A percentile compares a stretch with the other conserved stretches of the same genome.
Conservation (phyloP, 495 filamentous ascomycete genomes). For the Hamigera avellanea region DNA sequence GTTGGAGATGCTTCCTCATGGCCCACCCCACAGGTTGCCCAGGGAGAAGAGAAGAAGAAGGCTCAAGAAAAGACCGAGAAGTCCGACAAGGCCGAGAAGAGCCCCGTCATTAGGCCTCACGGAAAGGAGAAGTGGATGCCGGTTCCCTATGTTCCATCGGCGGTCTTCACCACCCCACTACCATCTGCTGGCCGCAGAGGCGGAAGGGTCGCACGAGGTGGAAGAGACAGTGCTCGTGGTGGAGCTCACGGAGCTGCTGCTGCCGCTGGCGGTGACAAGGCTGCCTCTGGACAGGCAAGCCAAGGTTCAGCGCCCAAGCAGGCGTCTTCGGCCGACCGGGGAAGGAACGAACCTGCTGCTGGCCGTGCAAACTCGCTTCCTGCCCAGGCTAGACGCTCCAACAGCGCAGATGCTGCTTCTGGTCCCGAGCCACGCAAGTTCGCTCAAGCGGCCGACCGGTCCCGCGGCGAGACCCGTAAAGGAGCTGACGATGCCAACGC, state of each 20-base stretch:
- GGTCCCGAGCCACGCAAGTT: constrained; percentile 23
- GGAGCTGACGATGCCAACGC: constrained; percentile 21
- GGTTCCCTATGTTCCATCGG: constrained; percentile 62
- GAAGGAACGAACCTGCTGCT: constrained; percentile 24
- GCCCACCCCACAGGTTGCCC: constrained; percentile 79
- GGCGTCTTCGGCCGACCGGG: constrained; percentile 22
- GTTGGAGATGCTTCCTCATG: constrained; percentile 68
- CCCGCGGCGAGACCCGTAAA: constrained; percentile 18
- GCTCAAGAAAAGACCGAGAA: constrained; percentile 53
- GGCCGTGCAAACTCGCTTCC: constrained; percentile 31
- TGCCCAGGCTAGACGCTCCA: constrained; percentile 27
- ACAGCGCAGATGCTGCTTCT: constrained; percentile 21
- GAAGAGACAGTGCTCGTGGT: constrained; percentile 44
- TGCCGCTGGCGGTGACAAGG: constrained; percentile 30
- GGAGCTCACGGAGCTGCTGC: constrained; percentile 32
- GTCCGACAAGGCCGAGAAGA: constrained; percentile 55
- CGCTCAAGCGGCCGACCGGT: constrained; percentile 19
- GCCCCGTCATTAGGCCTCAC: constrained; percentile 35
- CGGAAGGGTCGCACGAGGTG: constrained; percentile 41
- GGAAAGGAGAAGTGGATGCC: constrained; percentile 64
- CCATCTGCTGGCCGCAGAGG: constrained; percentile 53
- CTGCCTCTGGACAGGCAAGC: constrained; percentile 16
- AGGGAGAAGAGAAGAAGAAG: constrained; percentile 64
- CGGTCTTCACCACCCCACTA: constrained; percentile 72
- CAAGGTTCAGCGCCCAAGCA: constrained; percentile 23